A percentile compares a stretch with the other conserved stretches of the same genome.
phyloP scores from a whole-genome alignment of 768 basidiomycete species.

The Neoboletus brunneissimus region DNA sequence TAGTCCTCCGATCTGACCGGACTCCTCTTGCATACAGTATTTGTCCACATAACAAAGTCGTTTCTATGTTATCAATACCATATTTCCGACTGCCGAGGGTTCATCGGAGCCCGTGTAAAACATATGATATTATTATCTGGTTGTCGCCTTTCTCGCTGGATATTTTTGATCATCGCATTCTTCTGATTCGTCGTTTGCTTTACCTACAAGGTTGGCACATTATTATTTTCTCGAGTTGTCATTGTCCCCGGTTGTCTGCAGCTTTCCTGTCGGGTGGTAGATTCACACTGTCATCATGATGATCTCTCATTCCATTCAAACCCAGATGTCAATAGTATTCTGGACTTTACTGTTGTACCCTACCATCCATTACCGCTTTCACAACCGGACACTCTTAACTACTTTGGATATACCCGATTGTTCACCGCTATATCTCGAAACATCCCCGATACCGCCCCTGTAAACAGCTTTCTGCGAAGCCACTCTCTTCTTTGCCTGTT shows the following conservation, averaged over 20 bases:
- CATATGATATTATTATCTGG: constrained; percentile 25
- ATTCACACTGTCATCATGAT: constrained; percentile 10
- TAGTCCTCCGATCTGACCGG: constrained; percentile 12
- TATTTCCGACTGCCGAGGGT: constrained; percentile 18
- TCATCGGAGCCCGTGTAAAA: constrained; percentile 20
- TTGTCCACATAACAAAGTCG: constrained; percentile 18
- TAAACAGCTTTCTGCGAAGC: constrained; percentile 88
- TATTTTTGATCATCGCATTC: constrained; percentile 6
- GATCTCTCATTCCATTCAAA: constrained; percentile 9
- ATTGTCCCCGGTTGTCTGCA: background rate
- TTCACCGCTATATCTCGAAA: constrained; percentile 85
- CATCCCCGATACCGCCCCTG: constrained; percentile 78
- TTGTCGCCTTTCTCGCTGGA: constrained; percentile 11
- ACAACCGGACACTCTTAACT: constrained; percentile 80
- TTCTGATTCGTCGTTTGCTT: background rate
- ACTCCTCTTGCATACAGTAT: constrained; percentile 16
- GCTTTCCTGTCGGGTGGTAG: constrained; percentile 10
- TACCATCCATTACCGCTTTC: constrained; percentile 3
- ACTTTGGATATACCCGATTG: constrained; percentile 89
- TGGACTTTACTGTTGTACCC: constrained; percentile 14
- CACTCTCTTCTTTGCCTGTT: constrained; percentile 92
- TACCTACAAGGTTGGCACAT: constrained; percentile 11
- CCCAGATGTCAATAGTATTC: constrained; percentile 12
- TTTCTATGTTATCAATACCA: constrained; percentile 26
- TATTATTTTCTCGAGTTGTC: constrained; percentile 16